Percentiles rank a stretch among this genome's conserved stretches.
Conservation (phyloP, 176 grass and related monocot genomes). For the Leersia perrieri region DNA sequence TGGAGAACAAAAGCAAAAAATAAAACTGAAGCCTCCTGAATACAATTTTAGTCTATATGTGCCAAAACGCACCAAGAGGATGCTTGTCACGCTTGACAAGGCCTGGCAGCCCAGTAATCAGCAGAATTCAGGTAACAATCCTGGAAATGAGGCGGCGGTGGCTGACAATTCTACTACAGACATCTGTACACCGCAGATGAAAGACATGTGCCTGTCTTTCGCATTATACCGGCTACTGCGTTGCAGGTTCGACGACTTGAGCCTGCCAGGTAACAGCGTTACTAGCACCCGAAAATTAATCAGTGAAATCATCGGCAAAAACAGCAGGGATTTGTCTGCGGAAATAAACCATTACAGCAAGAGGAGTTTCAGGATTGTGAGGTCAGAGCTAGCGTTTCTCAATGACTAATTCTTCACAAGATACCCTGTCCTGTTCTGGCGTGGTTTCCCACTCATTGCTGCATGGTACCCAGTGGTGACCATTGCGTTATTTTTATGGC, state of each 20-base stretch:
- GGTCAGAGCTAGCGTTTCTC: neutral
- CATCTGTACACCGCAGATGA: neutral
- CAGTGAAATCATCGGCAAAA: neutral
- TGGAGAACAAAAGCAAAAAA: neutral
- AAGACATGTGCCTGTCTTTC: neutral
- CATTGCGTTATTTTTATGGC: no score
- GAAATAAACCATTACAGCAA: neutral
- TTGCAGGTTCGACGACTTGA: no score
- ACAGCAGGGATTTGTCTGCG: neutral
- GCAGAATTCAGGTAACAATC: no score
- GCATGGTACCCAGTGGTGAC: neutral
- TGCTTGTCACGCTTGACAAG: constrained; percentile 7
- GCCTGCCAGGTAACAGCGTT: no score
- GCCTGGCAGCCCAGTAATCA: neutral
- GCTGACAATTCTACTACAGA: no score
- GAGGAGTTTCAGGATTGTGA: neutral
- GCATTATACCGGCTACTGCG: no score
- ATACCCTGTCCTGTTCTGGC: neutral
- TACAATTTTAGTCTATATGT: neutral
- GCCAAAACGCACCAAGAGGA: no score
- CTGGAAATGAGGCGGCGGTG: no score
- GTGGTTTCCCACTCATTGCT: neutral
- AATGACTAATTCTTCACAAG: constrained; percentile 22
- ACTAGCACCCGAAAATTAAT: neutral
- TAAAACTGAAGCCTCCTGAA: neutral